Evolutionary conservation across 2,329 filamentous ascomycete genomes (phyloP), one percentile per base, ranked within the genome.

Genomic region (Fusarium sp.): DNA sequence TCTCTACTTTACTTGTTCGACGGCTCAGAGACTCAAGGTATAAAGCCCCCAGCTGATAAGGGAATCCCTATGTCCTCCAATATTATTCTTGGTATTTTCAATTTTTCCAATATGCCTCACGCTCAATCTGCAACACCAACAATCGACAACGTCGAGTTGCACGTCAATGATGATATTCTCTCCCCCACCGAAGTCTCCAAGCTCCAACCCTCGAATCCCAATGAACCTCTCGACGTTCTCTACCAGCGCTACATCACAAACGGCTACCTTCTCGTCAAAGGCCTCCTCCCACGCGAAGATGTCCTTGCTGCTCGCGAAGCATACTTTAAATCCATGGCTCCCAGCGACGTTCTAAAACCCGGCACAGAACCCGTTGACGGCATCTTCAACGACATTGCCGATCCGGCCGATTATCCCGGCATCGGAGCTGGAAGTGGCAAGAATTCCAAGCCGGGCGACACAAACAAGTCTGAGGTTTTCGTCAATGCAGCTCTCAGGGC

Each of bases 261-360:
- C 44, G 85, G 85, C 21, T 88, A 88, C 65, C 73, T 88, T 26
- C 85, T 85, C 53, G 54, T 89, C 3, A 88, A 88, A 65, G 80
- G 81, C 1, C 72, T 88, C 0, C 74, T 88, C 3, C 86, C 86
- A 0, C 81, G 82, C 4, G 74, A 78, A 4, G 84, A 88, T 52
- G 85, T 88, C 2, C 78, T 87, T 10, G 77, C 79, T 34, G 82
- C 83, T 10, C 82, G 86, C 3, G 76, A 82, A 55, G 74, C 79
- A 30, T 89, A 88, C 73, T 89, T 88, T 72, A 74, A 77, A 4
- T 82, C 83, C 42, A 77, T 89, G 7, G 77, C 82, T 2, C 81
- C 86, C 2, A 88, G 82, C 26, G 85, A 85, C 1, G 82, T 90
- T 34, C 76, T 90, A 3, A 83, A 86, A 60, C 82, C 84, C 0